phyloP scores from a whole-genome alignment of 164 flowering plant species.

The Hamamelis virginiana region DNA sequence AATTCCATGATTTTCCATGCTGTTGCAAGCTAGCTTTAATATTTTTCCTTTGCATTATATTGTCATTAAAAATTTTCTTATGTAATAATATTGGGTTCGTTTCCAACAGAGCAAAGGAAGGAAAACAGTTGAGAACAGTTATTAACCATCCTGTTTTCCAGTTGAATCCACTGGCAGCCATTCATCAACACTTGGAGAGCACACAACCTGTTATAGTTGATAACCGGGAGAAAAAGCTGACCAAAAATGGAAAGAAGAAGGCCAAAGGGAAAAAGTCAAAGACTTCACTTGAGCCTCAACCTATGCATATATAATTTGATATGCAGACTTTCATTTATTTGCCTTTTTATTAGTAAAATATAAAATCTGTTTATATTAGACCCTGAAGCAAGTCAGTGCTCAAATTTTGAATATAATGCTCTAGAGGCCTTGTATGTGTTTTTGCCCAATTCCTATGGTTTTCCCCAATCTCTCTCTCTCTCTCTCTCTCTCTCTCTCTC shows the following conservation, averaged over 20 bases:
- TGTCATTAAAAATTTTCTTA: background rate
- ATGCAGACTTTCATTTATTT: background rate
- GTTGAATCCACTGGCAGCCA: slow-evolving; percentile 58
- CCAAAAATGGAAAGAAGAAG: slow-evolving; percentile 37
- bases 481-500: too few relatives aligned
- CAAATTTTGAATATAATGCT: slow-evolving; percentile 1
- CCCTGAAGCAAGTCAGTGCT: background rate
- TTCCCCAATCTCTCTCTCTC: too few relatives aligned
- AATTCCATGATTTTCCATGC: background rate
- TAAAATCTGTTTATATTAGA: background rate
- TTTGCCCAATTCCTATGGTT: background rate
- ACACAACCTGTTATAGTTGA: slow-evolving; percentile 53
- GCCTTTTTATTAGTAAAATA: background rate
- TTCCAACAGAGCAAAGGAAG: slow-evolving; percentile 59
- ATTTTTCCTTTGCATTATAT: background rate
- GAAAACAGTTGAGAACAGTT: slow-evolving; percentile 45
- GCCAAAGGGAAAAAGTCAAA: slow-evolving; percentile 37
- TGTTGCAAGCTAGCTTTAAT: background rate
- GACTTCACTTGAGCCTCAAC: slow-evolving; percentile 26
- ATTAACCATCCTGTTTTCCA: slow-evolving; percentile 53
- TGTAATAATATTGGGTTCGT: background rate
- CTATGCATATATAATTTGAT: slow-evolving; percentile 56
- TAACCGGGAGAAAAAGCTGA: slow-evolving; percentile 29
- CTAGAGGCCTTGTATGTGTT: background rate
- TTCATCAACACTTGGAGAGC: slow-evolving; percentile 58